Conservation (phyloP, 129 eudicot species). For the Ambrosia artemisiifolia region DNA sequence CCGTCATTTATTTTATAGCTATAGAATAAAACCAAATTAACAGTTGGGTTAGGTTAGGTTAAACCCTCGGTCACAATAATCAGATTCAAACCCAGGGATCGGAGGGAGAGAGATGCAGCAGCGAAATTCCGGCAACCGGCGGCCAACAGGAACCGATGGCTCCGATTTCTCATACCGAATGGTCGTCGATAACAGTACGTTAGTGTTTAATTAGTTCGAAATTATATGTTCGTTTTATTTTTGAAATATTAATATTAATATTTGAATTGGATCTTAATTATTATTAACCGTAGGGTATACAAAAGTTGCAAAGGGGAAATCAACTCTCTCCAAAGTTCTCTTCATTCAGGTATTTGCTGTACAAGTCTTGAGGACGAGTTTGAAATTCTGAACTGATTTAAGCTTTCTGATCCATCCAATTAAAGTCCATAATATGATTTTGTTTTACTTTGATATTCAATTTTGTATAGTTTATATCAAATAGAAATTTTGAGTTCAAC, state of each 20-base stretch:
- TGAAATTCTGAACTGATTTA: neutral
- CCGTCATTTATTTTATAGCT: too few relatives aligned
- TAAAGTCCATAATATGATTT: neutral
- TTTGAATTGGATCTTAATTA: neutral
- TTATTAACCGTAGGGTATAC: constrained; percentile 54
- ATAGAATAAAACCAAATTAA: too few relatives aligned
- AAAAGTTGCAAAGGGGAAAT: constrained; percentile 74
- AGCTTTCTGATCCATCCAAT: neutral
- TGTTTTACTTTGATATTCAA: neutral
- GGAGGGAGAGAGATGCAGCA: constrained; percentile 52
- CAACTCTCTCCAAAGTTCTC: constrained; percentile 55
- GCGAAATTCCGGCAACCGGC: constrained; percentile 41
- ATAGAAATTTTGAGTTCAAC: neutral
- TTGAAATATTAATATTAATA: neutral
- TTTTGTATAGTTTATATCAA: neutral
- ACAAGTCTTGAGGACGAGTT: neutral
- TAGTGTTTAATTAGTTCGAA: neutral
- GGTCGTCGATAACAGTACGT: constrained; percentile 78
- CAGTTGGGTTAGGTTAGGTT: too few relatives aligned
- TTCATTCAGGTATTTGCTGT: constrained; percentile 51
- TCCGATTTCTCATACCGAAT: constrained; percentile 94
- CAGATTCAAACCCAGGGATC: neutral
- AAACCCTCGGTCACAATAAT: neutral
- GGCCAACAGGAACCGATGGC: constrained; percentile 95
- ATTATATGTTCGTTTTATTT: too few relatives aligned